Percentiles rank a stretch among this genome's conserved stretches.
Evolutionary conservation across 2,329 filamentous ascomycete species (phyloP).

Genomic region (Diplodia seriata): DNA sequence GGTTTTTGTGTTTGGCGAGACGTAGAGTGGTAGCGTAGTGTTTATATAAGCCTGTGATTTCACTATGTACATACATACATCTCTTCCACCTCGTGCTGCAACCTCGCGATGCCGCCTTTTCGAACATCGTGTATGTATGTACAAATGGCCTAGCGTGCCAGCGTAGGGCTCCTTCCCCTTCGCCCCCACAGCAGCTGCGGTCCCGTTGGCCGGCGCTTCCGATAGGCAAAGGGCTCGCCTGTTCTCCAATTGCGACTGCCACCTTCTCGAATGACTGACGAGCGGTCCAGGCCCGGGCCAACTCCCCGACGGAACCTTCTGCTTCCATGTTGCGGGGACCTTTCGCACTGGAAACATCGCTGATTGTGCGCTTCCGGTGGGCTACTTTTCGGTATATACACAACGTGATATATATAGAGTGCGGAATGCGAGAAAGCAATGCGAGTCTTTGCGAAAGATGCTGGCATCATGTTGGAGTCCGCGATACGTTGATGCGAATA

Average conservation of each 20-base stretch:
- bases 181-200: background rate
- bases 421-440: background rate
- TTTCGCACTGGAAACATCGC: background rate
- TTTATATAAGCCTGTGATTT: background rate
- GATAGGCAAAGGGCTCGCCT: background rate
- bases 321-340: background rate
- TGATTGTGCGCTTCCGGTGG: background rate
- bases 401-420: background rate
- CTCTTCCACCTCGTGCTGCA: background rate
- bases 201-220: background rate
- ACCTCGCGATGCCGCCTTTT: too few species aligned
- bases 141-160: too few species aligned
- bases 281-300: background rate
- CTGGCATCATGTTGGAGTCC: background rate
- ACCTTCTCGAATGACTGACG: background rate
- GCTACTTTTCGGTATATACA: too few species aligned
- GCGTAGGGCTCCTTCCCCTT: too few species aligned
- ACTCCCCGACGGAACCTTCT: too few species aligned
- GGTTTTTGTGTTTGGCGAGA: constrained; percentile 77
- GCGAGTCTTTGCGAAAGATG: background rate
- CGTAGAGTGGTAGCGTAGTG: constrained; percentile 34
- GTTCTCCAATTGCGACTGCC: background rate
- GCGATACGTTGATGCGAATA: background rate
- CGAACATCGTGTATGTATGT: too few species aligned
- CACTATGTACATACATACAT: background rate